These are phyloP conservation scores for Phytophthora meadii DNA, from an alignment of 352 stramenopile species.

Conservation along the genomic window DNA sequence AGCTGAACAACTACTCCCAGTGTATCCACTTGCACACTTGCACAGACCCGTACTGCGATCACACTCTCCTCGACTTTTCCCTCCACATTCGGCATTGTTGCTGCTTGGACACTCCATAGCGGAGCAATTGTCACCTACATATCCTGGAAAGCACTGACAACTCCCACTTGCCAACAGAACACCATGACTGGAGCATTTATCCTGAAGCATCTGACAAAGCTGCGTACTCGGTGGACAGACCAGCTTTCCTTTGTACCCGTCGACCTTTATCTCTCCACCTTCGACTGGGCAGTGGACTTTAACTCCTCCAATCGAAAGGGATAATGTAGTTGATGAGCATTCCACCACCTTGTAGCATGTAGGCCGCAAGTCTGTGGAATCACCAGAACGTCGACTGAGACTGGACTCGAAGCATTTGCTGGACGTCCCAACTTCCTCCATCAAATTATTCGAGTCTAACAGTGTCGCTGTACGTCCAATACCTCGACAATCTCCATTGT, in stretches of 20 bases:
- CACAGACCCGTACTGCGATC: constrained; percentile 54
- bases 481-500: constrained; percentile 77
- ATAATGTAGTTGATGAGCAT: constrained; percentile 50
- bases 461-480: constrained; percentile 55
- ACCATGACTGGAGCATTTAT: constrained; percentile 71
- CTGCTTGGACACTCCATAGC: constrained; percentile 53
- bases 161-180: constrained; percentile 55
- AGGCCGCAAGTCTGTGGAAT: constrained; percentile 39
- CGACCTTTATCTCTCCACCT: constrained; percentile 61
- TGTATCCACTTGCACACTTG: constrained; percentile 56
- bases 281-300: constrained; percentile 66
- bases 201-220: constrained; percentile 71
- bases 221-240: constrained; percentile 52
- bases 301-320: constrained; percentile 55
- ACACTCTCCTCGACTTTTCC: constrained; percentile 50
- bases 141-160: constrained; percentile 68
- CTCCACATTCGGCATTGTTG: constrained; percentile 48
- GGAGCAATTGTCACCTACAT: constrained; percentile 60
- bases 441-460: constrained; percentile 46
- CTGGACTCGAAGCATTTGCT: constrained; percentile 83
- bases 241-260: constrained; percentile 57
- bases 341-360: constrained; percentile 69
- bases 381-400: constrained; percentile 52
- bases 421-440: constrained; percentile 57
- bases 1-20: constrained; percentile 61